Conservation (phyloP, 306 rosid genomes). For the Cajanus cajan region DNA sequence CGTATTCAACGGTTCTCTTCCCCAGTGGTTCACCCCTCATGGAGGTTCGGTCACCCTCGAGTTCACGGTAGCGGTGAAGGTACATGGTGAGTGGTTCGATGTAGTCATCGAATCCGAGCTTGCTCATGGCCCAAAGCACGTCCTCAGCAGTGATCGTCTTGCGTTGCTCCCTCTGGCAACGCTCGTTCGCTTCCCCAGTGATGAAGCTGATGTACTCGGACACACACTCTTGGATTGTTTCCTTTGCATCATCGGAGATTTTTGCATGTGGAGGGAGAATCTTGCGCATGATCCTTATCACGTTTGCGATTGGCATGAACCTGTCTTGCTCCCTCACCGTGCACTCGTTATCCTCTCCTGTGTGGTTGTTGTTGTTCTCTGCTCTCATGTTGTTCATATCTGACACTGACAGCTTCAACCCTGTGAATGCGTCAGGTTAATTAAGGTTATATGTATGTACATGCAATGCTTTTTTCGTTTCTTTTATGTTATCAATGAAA, state of each 20-base stretch:
- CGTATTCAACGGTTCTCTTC: constrained; percentile 38
- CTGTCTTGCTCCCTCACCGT: constrained; percentile 82
- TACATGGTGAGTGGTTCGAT: constrained; percentile 64
- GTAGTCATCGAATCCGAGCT: constrained; percentile 87
- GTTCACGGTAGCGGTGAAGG: constrained; percentile 76
- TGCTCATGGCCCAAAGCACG: constrained; percentile 90
- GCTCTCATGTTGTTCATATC: constrained; percentile 30
- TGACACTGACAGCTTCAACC: constrained; percentile 43
- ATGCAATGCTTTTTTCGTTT: background rate
- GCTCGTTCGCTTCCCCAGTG: constrained; percentile 85
- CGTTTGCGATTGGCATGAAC: constrained; percentile 94
- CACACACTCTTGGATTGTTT: constrained; percentile 84
- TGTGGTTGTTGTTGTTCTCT: background rate
- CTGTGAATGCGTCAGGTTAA: constrained; percentile 20
- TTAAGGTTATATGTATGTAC: background rate
- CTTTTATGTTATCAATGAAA: background rate
- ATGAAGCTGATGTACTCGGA: constrained; percentile 88
- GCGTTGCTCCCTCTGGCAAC: constrained; percentile 84
- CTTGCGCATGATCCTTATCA: constrained; percentile 86
- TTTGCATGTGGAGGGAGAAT: constrained; percentile 78
- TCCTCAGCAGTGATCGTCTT: constrained; percentile 89
- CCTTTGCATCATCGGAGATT: constrained; percentile 80
- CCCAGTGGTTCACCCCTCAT: constrained; percentile 53
- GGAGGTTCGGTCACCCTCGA: constrained; percentile 67
- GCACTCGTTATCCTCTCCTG: constrained; percentile 57